phyloP scores from a whole-genome alignment of 163 green algal genomes.

The Scenedesmus sp. region DNA sequence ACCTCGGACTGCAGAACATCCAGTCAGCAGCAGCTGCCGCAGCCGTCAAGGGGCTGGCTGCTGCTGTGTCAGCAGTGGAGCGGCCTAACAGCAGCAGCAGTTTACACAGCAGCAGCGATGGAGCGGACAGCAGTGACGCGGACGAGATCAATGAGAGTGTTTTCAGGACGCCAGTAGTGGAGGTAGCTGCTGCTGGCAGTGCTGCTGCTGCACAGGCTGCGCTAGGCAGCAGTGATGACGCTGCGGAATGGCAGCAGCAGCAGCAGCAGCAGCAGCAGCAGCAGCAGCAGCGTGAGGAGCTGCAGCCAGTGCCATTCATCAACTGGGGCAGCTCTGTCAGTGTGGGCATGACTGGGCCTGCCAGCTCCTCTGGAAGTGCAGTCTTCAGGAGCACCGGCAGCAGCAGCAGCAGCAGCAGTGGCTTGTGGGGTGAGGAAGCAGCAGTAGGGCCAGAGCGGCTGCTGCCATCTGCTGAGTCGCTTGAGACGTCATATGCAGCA shows the following conservation, averaged over 20 bases:
- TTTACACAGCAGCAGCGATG: background rate
- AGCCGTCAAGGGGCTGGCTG: background rate
- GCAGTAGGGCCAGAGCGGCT: background rate
- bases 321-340: constrained; percentile 34
- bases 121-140: constrained; percentile 15
- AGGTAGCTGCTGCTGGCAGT: background rate
- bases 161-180: background rate
- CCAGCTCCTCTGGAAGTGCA: background rate
- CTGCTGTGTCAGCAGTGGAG: background rate
- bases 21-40: background rate
- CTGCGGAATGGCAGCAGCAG: background rate
- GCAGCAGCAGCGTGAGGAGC: background rate
- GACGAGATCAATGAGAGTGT: constrained; percentile 33
- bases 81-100: background rate
- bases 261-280: constrained; percentile 8
- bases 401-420: background rate
- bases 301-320: constrained; percentile 33
- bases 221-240: background rate
- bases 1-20: constrained; percentile 36
- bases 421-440: background rate
- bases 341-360: background rate
- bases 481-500: background rate
- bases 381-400: background rate
- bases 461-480: background rate
- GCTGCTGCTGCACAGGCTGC: background rate